These are phyloP conservation scores for Candida nitratophila DNA, from an alignment of 805 yeast species.

Conservation along the genomic window DNA sequence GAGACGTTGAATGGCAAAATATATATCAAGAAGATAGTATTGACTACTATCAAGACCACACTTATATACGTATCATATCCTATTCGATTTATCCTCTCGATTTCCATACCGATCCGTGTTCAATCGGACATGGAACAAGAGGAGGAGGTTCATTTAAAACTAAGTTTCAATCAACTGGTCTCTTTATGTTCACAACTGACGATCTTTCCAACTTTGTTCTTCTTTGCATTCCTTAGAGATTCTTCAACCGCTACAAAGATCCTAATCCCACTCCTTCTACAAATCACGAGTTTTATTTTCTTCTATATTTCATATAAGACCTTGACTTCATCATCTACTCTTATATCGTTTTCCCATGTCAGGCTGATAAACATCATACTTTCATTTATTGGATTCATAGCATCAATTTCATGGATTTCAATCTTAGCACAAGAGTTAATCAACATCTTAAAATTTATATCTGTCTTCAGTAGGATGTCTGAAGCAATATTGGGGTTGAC, in stretches of 20 bases:
- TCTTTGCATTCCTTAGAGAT: neutral
- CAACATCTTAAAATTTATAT: conserved; percentile 50
- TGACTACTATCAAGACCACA: neutral
- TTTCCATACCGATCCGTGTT: neutral
- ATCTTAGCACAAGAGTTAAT: conserved; percentile 66
- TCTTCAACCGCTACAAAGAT: neutral
- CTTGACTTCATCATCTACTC: neutral
- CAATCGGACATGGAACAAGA: neutral
- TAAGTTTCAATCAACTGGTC: neutral
- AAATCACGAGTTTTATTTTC: neutral
- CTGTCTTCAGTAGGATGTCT: conserved; percentile 52
- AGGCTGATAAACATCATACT: conserved; percentile 5
- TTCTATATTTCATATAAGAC: neutral
- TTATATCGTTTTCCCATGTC: neutral
- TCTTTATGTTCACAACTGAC: neutral
- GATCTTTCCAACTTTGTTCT: neutral
- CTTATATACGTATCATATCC: neutral
- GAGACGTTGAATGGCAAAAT: neutral
- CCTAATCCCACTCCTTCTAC: neutral
- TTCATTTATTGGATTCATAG: conserved; percentile 54
- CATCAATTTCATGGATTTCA: conserved; percentile 65
- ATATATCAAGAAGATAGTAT: neutral
- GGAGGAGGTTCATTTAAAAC: neutral
- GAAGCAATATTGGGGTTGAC: conserved; percentile 85
- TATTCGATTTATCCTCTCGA: neutral